A percentile compares a stretch with the other conserved stretches of the same genome.
Conservation (phyloP, 176 grass and related monocot species). For the Hyparrhenia diplandra region DNA sequence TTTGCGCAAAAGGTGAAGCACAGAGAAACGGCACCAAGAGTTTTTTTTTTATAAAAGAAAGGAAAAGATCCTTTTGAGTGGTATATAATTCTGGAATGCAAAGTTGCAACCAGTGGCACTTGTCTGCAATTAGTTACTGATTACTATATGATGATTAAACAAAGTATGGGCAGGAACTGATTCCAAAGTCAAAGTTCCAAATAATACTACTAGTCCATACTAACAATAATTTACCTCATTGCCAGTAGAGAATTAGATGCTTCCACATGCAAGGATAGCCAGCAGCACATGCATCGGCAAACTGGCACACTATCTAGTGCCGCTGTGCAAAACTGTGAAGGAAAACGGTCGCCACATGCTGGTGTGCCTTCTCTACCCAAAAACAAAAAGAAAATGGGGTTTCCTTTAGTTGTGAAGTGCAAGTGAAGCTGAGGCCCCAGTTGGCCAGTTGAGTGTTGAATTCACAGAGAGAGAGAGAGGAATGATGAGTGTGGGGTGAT, state of each 20-base stretch:
- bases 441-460: not conserved
- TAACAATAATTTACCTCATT: not conserved
- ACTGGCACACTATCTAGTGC: not conserved
- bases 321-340: not conserved
- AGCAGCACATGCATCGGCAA: not conserved
- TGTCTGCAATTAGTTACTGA: no score
- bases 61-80: not conserved
- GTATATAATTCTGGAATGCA: not conserved
- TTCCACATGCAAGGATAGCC: slow-evolving; percentile 23
- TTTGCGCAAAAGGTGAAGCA: not conserved
- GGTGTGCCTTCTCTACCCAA: no score
- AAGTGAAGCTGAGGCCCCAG: not conserved
- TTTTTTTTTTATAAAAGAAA: not conserved
- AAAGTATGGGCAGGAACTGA: not conserved
- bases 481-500: not conserved
- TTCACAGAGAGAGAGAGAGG: not conserved
- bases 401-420: not conserved
- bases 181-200: slow-evolving; percentile 18
- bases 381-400: no score
- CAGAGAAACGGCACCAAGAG: not conserved
- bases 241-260: slow-evolving; percentile 12
- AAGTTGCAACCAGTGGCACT: not conserved
- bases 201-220: not conserved
- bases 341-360: not conserved
- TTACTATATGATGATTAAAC: no score